Base-by-base conservation (phyloP, 768 basidiomycete species). In the Phylloporus sp. region DNA sequence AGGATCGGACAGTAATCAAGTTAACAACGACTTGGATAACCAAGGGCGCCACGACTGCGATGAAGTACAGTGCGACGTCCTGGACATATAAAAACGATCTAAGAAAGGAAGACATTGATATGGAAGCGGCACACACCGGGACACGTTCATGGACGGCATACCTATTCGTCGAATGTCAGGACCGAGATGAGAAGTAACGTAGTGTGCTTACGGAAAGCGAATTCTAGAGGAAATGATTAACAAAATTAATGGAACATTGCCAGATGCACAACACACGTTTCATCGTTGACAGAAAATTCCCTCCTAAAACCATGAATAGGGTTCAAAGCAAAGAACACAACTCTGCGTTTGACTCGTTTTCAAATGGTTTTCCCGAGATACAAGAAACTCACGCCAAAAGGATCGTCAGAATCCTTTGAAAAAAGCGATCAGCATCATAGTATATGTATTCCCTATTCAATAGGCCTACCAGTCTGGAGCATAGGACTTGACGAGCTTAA, bases 81-180 rank as follows among this genome's bases (percentile, higher is more conserved):
- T 84, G 51, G 4, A 27, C 16, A 43, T 31, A 24, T 16, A 35
- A 10, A 31, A 42, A 50, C 23, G 36, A 40, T 23, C 20, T 26
- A 10, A 47, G 29, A 47, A 43, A 24, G 10, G 16, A 16, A 28
- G 35, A 39, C 13, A 7, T 42, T 0, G 5, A 22, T 24, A 29
- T 36, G 24, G 43, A 45, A n/a, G 34, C 6, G 15, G 31, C 45
- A 72, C 81, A 45, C 60, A 88, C 86, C 5, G 89, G 86, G 10
- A 93, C 79, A 49, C 91, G 84, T 67, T 94, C 91, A 43, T 88
- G 80, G 12, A 80, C 72, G 12, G 89, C 80, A 68, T 74, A 87
- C 29, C 88, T 89, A 34, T 24, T 57, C 28, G 27, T 35, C 27
- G 6, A 41, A 29, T 26, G 47, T 68, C 36, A 61, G 44, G 6